phyloP scores from a whole-genome alignment of 208 protist genomes.

The Trypanosomatidae sp. region DNA sequence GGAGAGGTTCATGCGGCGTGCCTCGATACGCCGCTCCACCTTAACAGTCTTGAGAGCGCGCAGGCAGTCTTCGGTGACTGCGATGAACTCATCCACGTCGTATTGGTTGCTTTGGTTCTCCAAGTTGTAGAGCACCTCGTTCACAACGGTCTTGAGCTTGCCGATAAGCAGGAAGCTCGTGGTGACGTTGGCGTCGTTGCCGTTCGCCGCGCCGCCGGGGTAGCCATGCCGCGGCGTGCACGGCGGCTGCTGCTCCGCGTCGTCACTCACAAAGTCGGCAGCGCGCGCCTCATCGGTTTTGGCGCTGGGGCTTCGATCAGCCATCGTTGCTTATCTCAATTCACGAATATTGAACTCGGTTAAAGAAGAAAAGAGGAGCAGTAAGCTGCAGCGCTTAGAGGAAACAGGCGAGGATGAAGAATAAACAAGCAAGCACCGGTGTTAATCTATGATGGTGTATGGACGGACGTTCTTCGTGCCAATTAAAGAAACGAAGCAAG shows the following conservation, averaged over 20 bases:
- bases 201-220: not conserved
- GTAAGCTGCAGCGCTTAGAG: too few species aligned
- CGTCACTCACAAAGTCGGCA: too few species aligned
- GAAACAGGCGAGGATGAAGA: too few species aligned
- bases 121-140: conserved; percentile 61
- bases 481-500: too few species aligned
- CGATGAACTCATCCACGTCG: conserved; percentile 69
- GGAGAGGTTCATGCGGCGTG: conserved; percentile 33
- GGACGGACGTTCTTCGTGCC: too few species aligned
- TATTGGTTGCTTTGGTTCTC: conserved; percentile 40
- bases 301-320: too few species aligned
- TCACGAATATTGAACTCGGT: too few species aligned
- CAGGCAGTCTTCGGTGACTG: conserved; percentile 63
- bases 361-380: too few species aligned
- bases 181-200: conserved; percentile 9
- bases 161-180: conserved; percentile 46
- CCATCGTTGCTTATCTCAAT: too few species aligned
- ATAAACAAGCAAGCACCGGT: too few species aligned
- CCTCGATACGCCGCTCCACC: conserved; percentile 58
- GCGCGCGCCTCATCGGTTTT: too few species aligned
- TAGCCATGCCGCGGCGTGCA: conserved; percentile 10
- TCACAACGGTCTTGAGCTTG: conserved; percentile 59
- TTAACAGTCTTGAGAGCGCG: conserved; percentile 61
- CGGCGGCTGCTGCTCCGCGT: conserved; percentile 8
- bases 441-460: too few species aligned